Conservation (phyloP, 1,139 yeast species). For the Pichia kudriavzevii region DNA sequence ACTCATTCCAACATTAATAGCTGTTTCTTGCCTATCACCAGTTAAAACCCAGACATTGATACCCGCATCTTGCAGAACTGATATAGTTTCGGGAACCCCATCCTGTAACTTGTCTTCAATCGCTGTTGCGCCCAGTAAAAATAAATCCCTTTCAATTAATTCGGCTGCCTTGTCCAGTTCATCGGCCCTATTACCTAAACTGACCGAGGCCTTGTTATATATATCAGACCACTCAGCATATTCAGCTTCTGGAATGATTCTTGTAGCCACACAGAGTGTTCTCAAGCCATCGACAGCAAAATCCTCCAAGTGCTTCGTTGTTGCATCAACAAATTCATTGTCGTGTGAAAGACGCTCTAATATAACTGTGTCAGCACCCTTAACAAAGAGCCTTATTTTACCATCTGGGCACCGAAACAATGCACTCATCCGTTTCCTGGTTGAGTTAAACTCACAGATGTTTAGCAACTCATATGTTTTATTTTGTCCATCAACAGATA, state of each 20-base stretch:
- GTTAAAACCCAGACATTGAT: constrained; percentile 96
- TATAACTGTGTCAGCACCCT: constrained; percentile 97
- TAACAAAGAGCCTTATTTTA: constrained; percentile 76
- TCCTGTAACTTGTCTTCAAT: constrained; percentile 97
- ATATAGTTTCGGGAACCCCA: constrained; percentile 97
- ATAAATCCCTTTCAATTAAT: constrained; percentile 69
- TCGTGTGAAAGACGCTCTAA: constrained; percentile 71
- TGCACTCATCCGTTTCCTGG: constrained; percentile 97
- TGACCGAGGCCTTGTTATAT: constrained; percentile 76
- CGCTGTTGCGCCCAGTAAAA: constrained; percentile 92
- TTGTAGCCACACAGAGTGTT: constrained; percentile 85
- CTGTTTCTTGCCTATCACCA: constrained; percentile 99
- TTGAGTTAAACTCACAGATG: constrained; percentile 93
- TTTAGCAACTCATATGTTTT: constrained; percentile 72
- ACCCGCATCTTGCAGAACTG: constrained; percentile 91
- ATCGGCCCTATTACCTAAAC: constrained; percentile 65
- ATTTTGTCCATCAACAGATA: constrained; percentile 43
- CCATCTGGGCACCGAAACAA: constrained; percentile 94
- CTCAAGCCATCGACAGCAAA: constrained; percentile 96
- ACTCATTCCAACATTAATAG: constrained; percentile 96
- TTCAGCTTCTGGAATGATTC: constrained; percentile 74
- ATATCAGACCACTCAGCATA: constrained; percentile 53
- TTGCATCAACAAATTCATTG: constrained; percentile 75
- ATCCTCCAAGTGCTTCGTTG: constrained; percentile 84
- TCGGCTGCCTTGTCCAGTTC: constrained; percentile 83